Evolutionary conservation across 176 grass and related monocot species (phyloP).

Genomic region (Canna indica): DNA sequence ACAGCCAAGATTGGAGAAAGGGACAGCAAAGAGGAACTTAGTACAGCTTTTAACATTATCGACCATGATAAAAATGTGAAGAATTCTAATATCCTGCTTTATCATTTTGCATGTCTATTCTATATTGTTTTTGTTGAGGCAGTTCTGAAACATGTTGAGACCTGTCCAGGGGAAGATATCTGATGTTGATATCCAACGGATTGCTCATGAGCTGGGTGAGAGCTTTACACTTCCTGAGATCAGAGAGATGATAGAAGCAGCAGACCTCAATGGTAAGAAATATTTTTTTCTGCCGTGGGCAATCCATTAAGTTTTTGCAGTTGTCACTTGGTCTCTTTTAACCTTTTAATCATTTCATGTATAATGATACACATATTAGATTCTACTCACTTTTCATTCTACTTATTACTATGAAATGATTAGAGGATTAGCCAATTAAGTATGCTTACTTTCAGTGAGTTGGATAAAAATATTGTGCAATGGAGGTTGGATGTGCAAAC

Average conservation of each 20-base stretch:
- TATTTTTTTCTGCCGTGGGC: background rate
- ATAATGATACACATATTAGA: no score
- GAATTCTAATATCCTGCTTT: no score
- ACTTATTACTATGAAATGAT: no score
- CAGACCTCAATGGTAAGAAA: slow-evolving; percentile 46
- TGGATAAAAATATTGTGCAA: no score
- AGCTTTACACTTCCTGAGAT: slow-evolving; percentile 69
- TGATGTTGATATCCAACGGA: slow-evolving; percentile 54
- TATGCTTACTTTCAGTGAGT: no score
- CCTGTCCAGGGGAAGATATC: slow-evolving; percentile 68
- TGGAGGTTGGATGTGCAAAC: no score
- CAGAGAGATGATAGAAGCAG: slow-evolving; percentile 62
- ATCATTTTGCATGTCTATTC: no score
- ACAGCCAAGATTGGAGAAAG: slow-evolving; percentile 84
- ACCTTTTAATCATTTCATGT: background rate
- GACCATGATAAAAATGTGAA: slow-evolving; percentile 75
- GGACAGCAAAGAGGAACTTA: slow-evolving; percentile 54
- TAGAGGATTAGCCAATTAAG: no score
- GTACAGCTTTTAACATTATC: slow-evolving; percentile 52
- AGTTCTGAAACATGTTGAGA: no score
- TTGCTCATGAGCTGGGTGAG: slow-evolving; percentile 72
- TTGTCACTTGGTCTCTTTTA: background rate
- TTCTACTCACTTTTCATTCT: no score
- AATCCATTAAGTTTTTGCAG: background rate
- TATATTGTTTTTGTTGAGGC: background rate